These are phyloP conservation scores for Fusarium illudens DNA, from an alignment of 2,329 filamentous ascomycete species.

Conservation along the genomic window DNA sequence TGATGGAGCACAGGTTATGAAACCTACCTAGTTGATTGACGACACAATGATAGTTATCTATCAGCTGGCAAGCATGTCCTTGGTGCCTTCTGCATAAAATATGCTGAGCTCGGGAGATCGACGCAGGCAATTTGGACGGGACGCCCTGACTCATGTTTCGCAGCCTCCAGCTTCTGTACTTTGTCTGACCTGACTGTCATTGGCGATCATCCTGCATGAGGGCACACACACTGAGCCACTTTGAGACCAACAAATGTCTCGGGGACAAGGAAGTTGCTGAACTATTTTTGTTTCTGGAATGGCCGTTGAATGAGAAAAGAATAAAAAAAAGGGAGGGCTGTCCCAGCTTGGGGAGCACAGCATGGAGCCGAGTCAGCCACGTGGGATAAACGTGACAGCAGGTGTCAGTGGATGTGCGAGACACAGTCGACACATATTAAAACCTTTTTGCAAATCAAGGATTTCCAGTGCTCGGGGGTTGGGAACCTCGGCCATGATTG, in stretches of 20 bases:
- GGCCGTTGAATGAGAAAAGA: not conserved
- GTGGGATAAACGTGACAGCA: slow-evolving; percentile 38
- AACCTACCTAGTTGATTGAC: not conserved
- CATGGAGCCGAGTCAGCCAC: slow-evolving; percentile 30
- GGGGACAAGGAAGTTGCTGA: slow-evolving; percentile 3
- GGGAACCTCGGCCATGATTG: not conserved
- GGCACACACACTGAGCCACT: slow-evolving; percentile 2
- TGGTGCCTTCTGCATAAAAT: slow-evolving; percentile 4
- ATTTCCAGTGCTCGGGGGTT: not conserved
- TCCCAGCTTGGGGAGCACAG: slow-evolving; percentile 12
- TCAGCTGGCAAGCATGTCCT: not conserved
- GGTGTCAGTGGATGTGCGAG: slow-evolving; percentile 14
- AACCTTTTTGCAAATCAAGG: slow-evolving; percentile 6
- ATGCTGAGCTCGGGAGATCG: slow-evolving; percentile 39
- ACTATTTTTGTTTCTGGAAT: slow-evolving; percentile 22
- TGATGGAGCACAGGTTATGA: not conserved
- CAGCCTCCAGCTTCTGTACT: slow-evolving; percentile 1
- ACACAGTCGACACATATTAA: not conserved
- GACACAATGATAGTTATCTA: not conserved
- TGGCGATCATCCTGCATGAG: slow-evolving; percentile 18
- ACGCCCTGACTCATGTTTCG: slow-evolving; percentile 34
- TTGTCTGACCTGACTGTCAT: slow-evolving; percentile 1
- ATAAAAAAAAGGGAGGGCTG: not conserved
- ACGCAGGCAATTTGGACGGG: slow-evolving; percentile 31
- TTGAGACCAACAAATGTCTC: slow-evolving; percentile 13